phyloP scores from a whole-genome alignment of 805 yeast species.

The Hanseniaspora lindneri region DNA sequence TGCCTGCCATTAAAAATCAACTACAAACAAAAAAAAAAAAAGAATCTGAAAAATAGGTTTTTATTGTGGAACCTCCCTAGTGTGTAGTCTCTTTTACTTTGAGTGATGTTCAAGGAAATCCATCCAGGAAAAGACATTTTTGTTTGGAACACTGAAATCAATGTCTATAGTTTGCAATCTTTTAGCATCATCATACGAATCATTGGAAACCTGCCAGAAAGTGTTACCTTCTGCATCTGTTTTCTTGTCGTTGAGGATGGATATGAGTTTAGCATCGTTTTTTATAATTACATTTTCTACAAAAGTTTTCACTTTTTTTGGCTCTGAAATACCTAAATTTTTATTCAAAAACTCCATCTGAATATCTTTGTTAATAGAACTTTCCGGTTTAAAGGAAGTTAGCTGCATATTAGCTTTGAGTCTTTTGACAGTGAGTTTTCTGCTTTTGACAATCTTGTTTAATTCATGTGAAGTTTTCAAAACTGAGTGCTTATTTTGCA shows the following conservation, averaged over 20 bases:
- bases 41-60: too few species aligned
- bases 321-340: background rate
- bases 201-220: constrained; percentile 5
- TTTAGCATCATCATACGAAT: constrained; percentile 13
- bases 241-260: background rate
- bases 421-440: background rate
- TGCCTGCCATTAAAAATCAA: too few species aligned
- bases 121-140: constrained; percentile 8
- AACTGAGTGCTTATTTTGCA: constrained; percentile 11
- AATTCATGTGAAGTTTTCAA: constrained; percentile 1
- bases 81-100: too few species aligned
- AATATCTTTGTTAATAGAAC: background rate
- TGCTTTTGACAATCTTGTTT: background rate
- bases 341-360: background rate
- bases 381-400: background rate
- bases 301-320: background rate
- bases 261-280: constrained; percentile 2
- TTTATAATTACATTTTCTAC: background rate
- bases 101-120: background rate
- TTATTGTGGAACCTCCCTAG: too few species aligned
- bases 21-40: too few species aligned
- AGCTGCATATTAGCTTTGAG: background rate
- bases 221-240: background rate
- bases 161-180: constrained; percentile 9
- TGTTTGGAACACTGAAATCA: constrained; percentile 10